Percentiles rank a stretch among this genome's conserved stretches.
Conservation (phyloP, 306 rosid species). For the Glycine tomentella region DNA sequence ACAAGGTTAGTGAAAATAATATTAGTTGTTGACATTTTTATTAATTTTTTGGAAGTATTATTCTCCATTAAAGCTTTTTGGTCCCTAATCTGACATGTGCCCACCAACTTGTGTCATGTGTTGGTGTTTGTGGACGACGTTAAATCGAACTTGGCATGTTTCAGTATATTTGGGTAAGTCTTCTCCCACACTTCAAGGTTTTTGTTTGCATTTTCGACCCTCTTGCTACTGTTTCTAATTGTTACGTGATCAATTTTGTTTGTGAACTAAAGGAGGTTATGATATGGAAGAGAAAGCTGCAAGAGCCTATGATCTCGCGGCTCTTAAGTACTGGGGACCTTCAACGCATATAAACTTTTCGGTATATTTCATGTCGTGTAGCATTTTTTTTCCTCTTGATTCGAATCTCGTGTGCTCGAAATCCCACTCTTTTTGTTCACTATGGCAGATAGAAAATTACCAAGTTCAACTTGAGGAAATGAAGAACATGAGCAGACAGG, state of each 20-base stretch:
- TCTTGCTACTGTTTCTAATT: neutral
- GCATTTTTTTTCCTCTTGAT: neutral
- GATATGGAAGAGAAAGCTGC: slow-evolving; percentile 99
- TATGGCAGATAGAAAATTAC: slow-evolving; percentile 79
- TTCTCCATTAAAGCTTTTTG: slow-evolving; percentile 9
- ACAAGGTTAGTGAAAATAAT: slow-evolving; percentile 70
- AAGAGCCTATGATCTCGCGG: slow-evolving; percentile 97
- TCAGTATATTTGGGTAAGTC: slow-evolving; percentile 90
- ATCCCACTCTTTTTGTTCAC: neutral
- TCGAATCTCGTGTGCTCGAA: neutral
- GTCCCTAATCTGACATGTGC: slow-evolving; percentile 54
- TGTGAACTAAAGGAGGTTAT: slow-evolving; percentile 78
- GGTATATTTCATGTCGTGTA: slow-evolving; percentile 47
- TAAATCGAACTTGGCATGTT: slow-evolving; percentile 50
- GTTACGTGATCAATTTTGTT: neutral
- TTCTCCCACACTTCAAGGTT: neutral
- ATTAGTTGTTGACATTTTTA: neutral
- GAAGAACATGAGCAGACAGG: slow-evolving; percentile 97
- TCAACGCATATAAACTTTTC: slow-evolving; percentile 91
- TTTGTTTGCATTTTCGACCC: neutral
- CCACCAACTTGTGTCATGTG: slow-evolving; percentile 52
- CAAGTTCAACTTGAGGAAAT: slow-evolving; percentile 77
- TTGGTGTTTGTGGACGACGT: slow-evolving; percentile 51
- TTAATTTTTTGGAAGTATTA: slow-evolving; percentile 37
- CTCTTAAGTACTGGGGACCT: slow-evolving; percentile 97